phyloP scores from a whole-genome alignment of 495 filamentous ascomycete species.

The Endocarpon pusillum region DNA sequence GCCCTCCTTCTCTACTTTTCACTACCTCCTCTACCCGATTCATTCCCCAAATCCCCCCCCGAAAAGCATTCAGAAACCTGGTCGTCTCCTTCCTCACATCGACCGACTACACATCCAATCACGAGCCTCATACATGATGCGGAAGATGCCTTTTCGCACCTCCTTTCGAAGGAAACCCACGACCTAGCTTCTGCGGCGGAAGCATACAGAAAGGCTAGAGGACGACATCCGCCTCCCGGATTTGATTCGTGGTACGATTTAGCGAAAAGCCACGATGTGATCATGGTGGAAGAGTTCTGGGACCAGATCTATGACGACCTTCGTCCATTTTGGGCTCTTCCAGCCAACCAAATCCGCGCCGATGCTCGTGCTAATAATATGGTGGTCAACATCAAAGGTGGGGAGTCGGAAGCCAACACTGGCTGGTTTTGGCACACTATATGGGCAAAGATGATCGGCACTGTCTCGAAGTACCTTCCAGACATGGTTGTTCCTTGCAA shows the following conservation, averaged over 20 bases:
- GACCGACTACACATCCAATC: too few species aligned
- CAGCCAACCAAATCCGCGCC: conserved; percentile 27
- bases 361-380: conserved; percentile 1
- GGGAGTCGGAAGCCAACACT: conserved; percentile 2
- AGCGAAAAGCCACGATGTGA: conserved; percentile 32
- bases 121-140: conserved; percentile 32
- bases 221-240: conserved; percentile 38
- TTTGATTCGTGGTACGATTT: conserved; percentile 55
- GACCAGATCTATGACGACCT: conserved; percentile 40
- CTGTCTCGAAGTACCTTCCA: conserved; percentile 39
- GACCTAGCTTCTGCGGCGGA: conserved; percentile 34
- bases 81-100: conserved; percentile 12
- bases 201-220: conserved; percentile 41
- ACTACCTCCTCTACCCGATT: too few species aligned
- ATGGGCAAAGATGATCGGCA: conserved; percentile 37
- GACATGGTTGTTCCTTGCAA: conserved; percentile 56
- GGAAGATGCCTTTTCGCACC: conserved; percentile 24
- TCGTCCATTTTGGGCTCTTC: conserved; percentile 43
- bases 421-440: too few species aligned
- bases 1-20: too few species aligned
- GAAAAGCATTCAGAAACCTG: too few species aligned
- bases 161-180: conserved; percentile 29
- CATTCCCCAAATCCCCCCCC: too few species aligned
- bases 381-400: conserved; percentile 7
- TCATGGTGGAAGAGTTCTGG: conserved; percentile 43